Percentiles rank a stretch among this genome's conserved stretches.
Evolutionary conservation across 306 rosid genomes (phyloP).

Genomic region (Arachis hypogaea): DNA sequence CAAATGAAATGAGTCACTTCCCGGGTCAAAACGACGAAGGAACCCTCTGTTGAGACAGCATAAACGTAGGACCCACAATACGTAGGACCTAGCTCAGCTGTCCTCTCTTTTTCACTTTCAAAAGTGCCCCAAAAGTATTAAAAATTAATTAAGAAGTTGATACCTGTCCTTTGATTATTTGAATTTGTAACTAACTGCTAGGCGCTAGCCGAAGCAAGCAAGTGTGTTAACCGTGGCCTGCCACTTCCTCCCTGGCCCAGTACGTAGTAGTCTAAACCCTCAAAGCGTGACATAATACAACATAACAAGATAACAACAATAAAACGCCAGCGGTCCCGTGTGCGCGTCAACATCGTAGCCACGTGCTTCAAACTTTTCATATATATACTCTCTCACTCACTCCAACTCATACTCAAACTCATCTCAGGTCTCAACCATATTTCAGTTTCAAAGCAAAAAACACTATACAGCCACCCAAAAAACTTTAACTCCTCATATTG

Average conservation of each 20-base stretch:
- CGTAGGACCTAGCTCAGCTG: too few relatives aligned
- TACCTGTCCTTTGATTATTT: not conserved
- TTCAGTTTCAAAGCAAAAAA: not conserved
- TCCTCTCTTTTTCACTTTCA: too few relatives aligned
- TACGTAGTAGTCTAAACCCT: not conserved
- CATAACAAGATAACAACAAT: not conserved
- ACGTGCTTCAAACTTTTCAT: slow-evolving; percentile 30
- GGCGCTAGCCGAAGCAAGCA: not conserved
- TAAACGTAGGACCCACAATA: too few relatives aligned
- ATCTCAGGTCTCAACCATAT: not conserved
- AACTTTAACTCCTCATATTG: not conserved
- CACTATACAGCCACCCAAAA: not conserved
- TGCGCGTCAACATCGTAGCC: slow-evolving; percentile 50
- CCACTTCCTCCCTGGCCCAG: not conserved
- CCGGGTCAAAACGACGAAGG: not conserved
- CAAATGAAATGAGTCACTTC: not conserved
- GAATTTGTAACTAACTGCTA: not conserved
- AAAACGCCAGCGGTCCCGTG: slow-evolving; percentile 30
- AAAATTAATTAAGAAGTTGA: not conserved
- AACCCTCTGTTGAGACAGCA: too few relatives aligned
- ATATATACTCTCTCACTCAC: not conserved
- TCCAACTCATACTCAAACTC: not conserved
- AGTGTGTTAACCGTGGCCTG: slow-evolving; percentile 37
- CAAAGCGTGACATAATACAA: too few relatives aligned
- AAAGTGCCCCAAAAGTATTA: too few relatives aligned